These are phyloP conservation scores for Stagonosporopsis tanaceti DNA, from an alignment of 2,329 filamentous ascomycete genomes.

Conservation along the genomic window DNA sequence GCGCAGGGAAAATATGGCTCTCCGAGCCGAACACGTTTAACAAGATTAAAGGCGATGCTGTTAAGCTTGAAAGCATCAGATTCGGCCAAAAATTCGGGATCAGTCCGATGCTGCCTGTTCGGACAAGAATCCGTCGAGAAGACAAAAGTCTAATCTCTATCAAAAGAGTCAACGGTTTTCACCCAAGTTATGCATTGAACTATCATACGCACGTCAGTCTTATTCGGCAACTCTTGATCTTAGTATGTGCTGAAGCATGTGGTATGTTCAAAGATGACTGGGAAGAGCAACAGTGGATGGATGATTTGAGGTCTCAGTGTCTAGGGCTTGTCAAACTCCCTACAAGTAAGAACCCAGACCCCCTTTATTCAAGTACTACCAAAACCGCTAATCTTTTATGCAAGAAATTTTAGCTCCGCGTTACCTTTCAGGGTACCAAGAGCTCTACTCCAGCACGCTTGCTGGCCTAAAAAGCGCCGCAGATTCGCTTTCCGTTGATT, in stretches of 20 bases:
- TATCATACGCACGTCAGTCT: neutral
- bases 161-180: neutral
- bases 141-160: neutral
- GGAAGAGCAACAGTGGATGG: neutral
- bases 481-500: no score
- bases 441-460: neutral
- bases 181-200: constrained; percentile 1
- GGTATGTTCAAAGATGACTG: neutral
- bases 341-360: no score
- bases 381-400: no score
- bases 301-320: neutral
- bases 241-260: neutral
- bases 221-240: neutral
- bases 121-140: neutral
- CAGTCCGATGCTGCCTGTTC: no score
- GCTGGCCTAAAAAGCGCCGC: neutral
- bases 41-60: neutral
- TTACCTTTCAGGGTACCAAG: neutral
- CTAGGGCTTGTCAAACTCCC: no score
- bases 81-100: no score
- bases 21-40: neutral
- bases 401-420: neutral
- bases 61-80: no score
- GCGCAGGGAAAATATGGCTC: neutral
- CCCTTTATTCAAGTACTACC: no score